Percentiles rank a stretch among this genome's conserved stretches.
phyloP scores from a whole-genome alignment of 225 moss, liverwort and hornwort species.

The Polytrichum formosum region DNA sequence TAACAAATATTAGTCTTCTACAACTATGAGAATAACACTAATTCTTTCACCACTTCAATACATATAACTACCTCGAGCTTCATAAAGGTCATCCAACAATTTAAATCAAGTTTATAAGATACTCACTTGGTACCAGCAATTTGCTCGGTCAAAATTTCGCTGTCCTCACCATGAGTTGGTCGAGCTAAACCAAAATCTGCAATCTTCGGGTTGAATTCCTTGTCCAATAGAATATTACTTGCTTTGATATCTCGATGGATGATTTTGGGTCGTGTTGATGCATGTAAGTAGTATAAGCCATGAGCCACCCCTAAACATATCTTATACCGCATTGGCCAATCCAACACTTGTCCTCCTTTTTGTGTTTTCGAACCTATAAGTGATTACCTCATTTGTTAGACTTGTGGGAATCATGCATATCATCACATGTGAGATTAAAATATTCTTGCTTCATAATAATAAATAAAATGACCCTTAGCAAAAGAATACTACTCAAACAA shows the following conservation, averaged over 20 bases:
- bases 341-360: slow-evolving; percentile 5
- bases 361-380: neutral
- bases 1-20: no score
- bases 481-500: neutral
- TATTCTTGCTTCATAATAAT: neutral
- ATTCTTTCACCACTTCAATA: no score
- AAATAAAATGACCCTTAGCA: no score
- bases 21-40: no score
- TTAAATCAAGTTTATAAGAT: no score
- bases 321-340: slow-evolving; percentile 23
- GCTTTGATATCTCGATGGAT: slow-evolving; percentile 56
- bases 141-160: slow-evolving; percentile 21
- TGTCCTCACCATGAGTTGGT: slow-evolving; percentile 20
- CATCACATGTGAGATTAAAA: neutral
- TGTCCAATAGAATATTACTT: slow-evolving; percentile 44
- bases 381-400: neutral
- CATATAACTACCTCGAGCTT: no score
- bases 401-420: neutral
- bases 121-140: slow-evolving; percentile 15
- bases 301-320: slow-evolving; percentile 7
- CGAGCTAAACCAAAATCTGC: slow-evolving; percentile 51
- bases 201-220: slow-evolving; percentile 34
- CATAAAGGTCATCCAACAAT: no score
- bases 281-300: slow-evolving; percentile 42
- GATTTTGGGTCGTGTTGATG: slow-evolving; percentile 42